phyloP scores from a whole-genome alignment of 208 protist species.

The Novymonas esmeraldas region DNA sequence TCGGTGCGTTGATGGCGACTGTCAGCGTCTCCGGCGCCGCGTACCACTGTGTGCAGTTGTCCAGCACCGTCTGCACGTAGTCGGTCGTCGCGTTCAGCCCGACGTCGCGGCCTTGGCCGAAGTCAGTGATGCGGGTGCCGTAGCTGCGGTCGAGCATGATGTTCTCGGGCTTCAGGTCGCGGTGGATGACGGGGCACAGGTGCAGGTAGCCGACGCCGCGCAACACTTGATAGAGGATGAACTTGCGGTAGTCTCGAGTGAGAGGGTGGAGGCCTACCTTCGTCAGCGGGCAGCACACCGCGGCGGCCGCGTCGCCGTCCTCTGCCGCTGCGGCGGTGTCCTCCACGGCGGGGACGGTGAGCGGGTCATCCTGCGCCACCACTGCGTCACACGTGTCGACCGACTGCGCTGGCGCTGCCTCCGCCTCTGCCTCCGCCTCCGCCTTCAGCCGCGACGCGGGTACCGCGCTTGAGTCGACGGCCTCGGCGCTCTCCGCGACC shows the following conservation, averaged over 20 bases:
- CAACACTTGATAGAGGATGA: constrained; percentile 97
- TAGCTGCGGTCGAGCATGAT: constrained; percentile 93
- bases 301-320: not conserved
- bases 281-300: constrained; percentile 45
- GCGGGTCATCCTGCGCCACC: too few species aligned
- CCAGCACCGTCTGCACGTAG: constrained; percentile 65
- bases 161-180: constrained; percentile 94
- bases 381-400: too few species aligned
- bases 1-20: constrained; percentile 58
- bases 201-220: constrained; percentile 96
- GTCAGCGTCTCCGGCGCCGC: constrained; percentile 98
- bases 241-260: constrained; percentile 95
- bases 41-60: constrained; percentile 96
- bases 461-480: too few species aligned
- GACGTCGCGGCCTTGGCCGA: constrained; percentile 96
- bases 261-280: constrained; percentile 88
- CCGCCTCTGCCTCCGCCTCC: not conserved
- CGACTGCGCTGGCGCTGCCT: too few species aligned
- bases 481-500: not conserved
- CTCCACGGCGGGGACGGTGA: not conserved
- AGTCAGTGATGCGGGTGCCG: constrained; percentile 94
- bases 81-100: constrained; percentile 32
- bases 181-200: constrained; percentile 84
- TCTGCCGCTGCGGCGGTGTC: not conserved
- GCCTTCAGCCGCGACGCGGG: not conserved